phyloP scores from a whole-genome alignment of 805 yeast species.

The Teunomyces atbi region DNA sequence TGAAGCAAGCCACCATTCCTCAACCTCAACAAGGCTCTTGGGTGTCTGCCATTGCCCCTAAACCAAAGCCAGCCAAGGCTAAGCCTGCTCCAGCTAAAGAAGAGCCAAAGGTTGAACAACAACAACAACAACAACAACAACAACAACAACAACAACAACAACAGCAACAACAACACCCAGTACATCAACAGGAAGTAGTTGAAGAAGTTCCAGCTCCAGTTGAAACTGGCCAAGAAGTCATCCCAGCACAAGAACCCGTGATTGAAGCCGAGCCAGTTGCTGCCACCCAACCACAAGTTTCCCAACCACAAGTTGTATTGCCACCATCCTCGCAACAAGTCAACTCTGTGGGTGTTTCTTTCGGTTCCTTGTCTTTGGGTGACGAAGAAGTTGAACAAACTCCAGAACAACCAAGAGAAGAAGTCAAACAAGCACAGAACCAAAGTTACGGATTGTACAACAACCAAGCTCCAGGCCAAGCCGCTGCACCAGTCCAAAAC shows the following conservation, averaged over 20 bases:
- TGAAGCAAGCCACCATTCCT: slow-evolving; percentile 43
- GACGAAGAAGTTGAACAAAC: slow-evolving; percentile 38
- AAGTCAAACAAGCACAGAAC: slow-evolving; percentile 10
- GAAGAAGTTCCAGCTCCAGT: slow-evolving; percentile 14
- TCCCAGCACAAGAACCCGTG: slow-evolving; percentile 13
- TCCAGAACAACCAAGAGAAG: slow-evolving; percentile 10
- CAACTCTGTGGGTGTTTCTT: slow-evolving; percentile 56
- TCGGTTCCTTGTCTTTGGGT: slow-evolving; percentile 55
- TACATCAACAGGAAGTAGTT: slow-evolving; percentile 5
- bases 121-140: slow-evolving; percentile 13
- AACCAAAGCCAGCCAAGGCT: slow-evolving; percentile 40
- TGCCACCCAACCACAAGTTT: slow-evolving; percentile 6
- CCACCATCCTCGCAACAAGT: slow-evolving; percentile 50
- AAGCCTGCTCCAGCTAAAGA: slow-evolving; percentile 12
- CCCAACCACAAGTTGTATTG: slow-evolving; percentile 45
- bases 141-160: slow-evolving; percentile 14
- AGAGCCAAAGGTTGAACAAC: slow-evolving; percentile 13
- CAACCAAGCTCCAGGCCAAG: slow-evolving; percentile 9
- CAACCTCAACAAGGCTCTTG: slow-evolving; percentile 55
- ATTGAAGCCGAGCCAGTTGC: slow-evolving; percentile 16
- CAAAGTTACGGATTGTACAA: slow-evolving; percentile 12
- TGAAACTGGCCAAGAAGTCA: slow-evolving; percentile 5
- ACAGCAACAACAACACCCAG: slow-evolving; percentile 8
- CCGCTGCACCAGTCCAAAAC: slow-evolving; percentile 2
- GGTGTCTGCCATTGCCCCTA: slow-evolving; percentile 65